Base-by-base conservation (phyloP, 2,329 filamentous ascomycete genomes). In the Talaromyces amestolkiae region DNA sequence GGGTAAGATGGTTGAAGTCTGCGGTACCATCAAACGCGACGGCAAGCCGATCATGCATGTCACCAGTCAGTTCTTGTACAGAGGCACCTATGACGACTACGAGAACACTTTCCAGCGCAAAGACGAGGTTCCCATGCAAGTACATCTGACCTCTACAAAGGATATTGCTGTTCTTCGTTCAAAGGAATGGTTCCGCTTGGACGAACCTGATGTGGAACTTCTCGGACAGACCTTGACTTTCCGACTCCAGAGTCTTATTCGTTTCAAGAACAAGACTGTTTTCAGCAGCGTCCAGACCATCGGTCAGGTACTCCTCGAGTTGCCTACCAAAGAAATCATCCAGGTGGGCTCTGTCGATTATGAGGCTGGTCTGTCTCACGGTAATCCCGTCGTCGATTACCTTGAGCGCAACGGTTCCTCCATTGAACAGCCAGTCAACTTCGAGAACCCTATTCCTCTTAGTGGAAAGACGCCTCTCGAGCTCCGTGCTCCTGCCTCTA, bases 1-100 rank as follows among this genome's bases (percentile, higher is more conserved):
- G 67, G 95, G 95, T 58, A 99, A 99, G 85, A 97, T 99, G 93
- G 96, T 99, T 19, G 96, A 99, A 80, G 94, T 99, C n/a, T 97
- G 93, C 74, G 95, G 95, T 68, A 99, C 95, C 6, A 97, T 99
- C 73, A 90, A 86, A 63, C 90, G 95, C 51, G 88, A 93, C 63
- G 90, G 90, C 31, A 80, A 91, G 77, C 85, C 93, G 6, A 92
- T 99, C 68, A 99, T 99, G 95, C 93, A 99, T 76, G 95, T 99
- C 33, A 98, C 93, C 13, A 97, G 93, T 68, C 95, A 99, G 79
- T 99, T 99, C 86, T 80, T 99, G 73, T 99, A 99, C 84, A 90
- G 96, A 59, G 95, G 95, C 65, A 85, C 85, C 35, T 99, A 99
- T 81, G 91, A 86, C 64, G 96, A 99, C 78, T 99, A 88, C 72